Evolutionary conservation across 257 asterid species (phyloP).

Genomic region (Knoxia roxburghii): DNA sequence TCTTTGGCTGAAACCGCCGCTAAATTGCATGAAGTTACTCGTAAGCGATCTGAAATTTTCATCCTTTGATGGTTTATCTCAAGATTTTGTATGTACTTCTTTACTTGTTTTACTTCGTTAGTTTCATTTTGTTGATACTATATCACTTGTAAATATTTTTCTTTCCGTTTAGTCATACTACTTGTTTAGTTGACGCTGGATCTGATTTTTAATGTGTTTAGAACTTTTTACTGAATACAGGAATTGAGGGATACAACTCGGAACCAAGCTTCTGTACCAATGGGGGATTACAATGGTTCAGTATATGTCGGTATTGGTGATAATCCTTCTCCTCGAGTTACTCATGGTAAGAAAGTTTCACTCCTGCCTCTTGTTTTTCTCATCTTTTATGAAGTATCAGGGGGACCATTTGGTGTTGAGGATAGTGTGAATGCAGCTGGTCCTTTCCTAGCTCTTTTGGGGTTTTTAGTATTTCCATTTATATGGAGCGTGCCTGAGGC

Average conservation of each 20-base stretch:
- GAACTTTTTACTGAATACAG: conserved; percentile 19
- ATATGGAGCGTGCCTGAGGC: conserved; percentile 48
- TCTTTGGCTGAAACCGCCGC: not conserved
- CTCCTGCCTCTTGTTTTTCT: conserved; percentile 37
- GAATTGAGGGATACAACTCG: conserved; percentile 20
- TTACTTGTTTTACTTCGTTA: not conserved
- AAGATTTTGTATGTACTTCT: not conserved
- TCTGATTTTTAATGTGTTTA: not conserved
- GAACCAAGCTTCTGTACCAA: conserved; percentile 18
- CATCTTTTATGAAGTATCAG: conserved; percentile 46
- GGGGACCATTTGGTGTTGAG: conserved; percentile 44
- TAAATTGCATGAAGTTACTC: too few species aligned
- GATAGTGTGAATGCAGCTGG: conserved; percentile 41
- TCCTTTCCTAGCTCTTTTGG: conserved; percentile 37
- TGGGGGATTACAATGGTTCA: conserved; percentile 25
- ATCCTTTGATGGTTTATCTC: not conserved
- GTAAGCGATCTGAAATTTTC: too few species aligned
- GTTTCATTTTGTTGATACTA: not conserved
- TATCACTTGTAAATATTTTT: not conserved
- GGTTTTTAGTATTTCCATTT: conserved; percentile 33
- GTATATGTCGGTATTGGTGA: conserved; percentile 25
- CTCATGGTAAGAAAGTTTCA: conserved; percentile 24
- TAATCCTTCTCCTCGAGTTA: conserved; percentile 15
- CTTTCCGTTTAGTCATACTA: not conserved
- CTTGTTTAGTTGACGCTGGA: not conserved